A percentile compares a stretch with the other conserved stretches of the same genome.
phyloP scores from a whole-genome alignment of 31 red algal species.

The Asparagopsis taxiformis region DNA sequence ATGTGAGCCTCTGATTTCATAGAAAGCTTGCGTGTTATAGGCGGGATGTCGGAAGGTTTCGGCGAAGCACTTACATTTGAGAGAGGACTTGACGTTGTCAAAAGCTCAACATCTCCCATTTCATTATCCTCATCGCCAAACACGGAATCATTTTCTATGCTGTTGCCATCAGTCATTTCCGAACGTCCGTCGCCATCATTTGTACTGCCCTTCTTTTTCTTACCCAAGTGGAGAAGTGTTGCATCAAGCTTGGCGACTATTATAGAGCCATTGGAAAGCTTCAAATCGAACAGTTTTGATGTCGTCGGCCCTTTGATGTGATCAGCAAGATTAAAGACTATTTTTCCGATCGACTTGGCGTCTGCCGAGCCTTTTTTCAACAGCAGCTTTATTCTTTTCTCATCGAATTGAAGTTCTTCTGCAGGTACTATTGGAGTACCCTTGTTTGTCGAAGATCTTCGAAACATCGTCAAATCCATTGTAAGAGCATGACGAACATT shows the following conservation, averaged over 20 bases:
- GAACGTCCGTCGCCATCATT: conserved; percentile 38
- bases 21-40: too few relatives aligned
- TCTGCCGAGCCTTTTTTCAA: conserved; percentile 33
- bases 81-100: conserved; percentile 17
- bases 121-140: conserved; percentile 29
- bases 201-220: conserved; percentile 40
- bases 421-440: too few relatives aligned
- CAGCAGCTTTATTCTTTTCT: conserved; percentile 66
- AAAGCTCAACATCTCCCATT: conserved; percentile 51
- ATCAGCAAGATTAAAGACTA: conserved; percentile 57
- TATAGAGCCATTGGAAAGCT: conserved; percentile 59
- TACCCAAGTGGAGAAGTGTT: conserved; percentile 63
- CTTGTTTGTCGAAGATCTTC: conserved; percentile 13
- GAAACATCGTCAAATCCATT: conserved; percentile 54
- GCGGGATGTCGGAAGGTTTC: too few relatives aligned
- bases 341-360: conserved; percentile 67
- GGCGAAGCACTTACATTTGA: too few relatives aligned
- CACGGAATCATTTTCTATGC: conserved; percentile 47
- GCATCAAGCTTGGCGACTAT: conserved; percentile 77
- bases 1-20: too few relatives aligned
- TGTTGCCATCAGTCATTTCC: conserved; percentile 56
- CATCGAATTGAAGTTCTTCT: conserved; percentile 59
- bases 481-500: conserved; percentile 41
- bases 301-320: conserved; percentile 63
- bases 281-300: conserved; percentile 68